Conservation (phyloP, 192 early-diverging fungal genomes). For the Jimgerdemannia flammicorona region DNA sequence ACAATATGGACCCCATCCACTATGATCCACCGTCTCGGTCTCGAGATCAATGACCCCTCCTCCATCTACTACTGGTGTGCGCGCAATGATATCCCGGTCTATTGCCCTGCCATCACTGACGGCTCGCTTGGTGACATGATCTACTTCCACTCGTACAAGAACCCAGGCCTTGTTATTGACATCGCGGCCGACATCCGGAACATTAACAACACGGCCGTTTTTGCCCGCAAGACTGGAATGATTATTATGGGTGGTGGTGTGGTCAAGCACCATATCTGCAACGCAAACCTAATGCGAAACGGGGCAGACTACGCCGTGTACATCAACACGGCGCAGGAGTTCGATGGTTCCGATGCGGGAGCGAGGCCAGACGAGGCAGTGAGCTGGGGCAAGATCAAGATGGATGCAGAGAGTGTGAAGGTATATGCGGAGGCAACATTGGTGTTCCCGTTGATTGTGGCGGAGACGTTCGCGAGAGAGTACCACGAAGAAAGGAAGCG, state of each 20-base stretch:
- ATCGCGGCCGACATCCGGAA: conserved; percentile 87
- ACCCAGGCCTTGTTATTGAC: conserved; percentile 91
- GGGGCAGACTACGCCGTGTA: conserved; percentile 96
- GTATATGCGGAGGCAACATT: conserved; percentile 91
- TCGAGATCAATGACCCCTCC: conserved; percentile 82
- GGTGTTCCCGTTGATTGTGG: conserved; percentile 92
- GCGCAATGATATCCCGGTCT: conserved; percentile 95
- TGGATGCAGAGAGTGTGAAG: conserved; percentile 82
- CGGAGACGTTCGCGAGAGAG: conserved; percentile 88
- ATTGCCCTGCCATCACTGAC: conserved; percentile 96
- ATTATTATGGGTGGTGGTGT: conserved; percentile 97
- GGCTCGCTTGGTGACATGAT: conserved; percentile 99
- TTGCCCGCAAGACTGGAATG: conserved; percentile 94
- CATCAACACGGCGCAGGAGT: conserved; percentile 97
- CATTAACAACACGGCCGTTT: conserved; percentile 93
- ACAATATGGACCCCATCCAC: conserved; percentile 90
- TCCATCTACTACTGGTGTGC: conserved; percentile 93
- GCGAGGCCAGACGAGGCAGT: conserved; percentile 97
- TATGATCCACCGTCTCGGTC: conserved; percentile 83
- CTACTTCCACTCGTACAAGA: conserved; percentile 97
- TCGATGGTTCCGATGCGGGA: conserved; percentile 97
- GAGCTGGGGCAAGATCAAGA: conserved; percentile 95
- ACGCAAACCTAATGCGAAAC: conserved; percentile 98
- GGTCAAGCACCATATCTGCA: conserved; percentile 98
- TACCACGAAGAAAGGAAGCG: conserved; percentile 14